Percentiles rank a stretch among this genome's conserved stretches.
These are phyloP conservation scores for Prillingera fragicola DNA, from an alignment of 1,284 basidiomycete species.

Conservation along the genomic window DNA sequence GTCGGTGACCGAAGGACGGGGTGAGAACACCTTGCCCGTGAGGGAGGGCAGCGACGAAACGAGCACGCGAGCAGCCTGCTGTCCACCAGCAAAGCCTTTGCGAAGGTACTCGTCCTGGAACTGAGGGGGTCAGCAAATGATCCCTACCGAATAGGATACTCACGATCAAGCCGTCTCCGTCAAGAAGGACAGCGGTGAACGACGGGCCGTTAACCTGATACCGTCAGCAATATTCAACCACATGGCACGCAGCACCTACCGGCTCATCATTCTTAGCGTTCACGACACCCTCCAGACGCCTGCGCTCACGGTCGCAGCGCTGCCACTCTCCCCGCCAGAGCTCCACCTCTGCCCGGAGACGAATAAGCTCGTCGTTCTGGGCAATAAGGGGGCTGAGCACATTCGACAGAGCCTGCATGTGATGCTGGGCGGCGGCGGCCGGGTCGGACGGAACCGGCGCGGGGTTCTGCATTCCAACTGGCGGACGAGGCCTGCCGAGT, in stretches of 20 bases:
- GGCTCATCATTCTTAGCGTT: constrained; percentile 21
- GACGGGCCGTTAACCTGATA: constrained; percentile 11
- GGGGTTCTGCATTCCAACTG: constrained; percentile 5
- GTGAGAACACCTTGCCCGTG: constrained; percentile 4
- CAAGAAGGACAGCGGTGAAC: constrained; percentile 38
- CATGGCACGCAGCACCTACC: constrained; percentile 13
- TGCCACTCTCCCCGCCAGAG: constrained; percentile 36
- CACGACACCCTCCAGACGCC: constrained; percentile 24
- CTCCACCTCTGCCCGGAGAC: constrained; percentile 40
- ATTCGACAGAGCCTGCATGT: constrained; percentile 23
- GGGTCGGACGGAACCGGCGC: constrained; percentile 10
- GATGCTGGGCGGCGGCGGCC: constrained; percentile 15
- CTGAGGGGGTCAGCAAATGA: constrained; percentile 6
- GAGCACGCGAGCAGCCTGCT: constrained; percentile 32
- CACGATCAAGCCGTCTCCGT: constrained; percentile 42
- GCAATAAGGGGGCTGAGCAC: constrained; percentile 25
- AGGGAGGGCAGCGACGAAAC: constrained; percentile 25
- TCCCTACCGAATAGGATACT: constrained; percentile 9
- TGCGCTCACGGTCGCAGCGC: constrained; percentile 30
- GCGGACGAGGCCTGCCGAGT: constrained; percentile 8
- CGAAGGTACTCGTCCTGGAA: constrained; percentile 30
- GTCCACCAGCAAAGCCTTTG: constrained; percentile 36
- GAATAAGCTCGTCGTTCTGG: constrained; percentile 30
- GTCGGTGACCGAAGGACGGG: too few species aligned
- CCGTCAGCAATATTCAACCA: background rate